Percentiles rank a stretch among this genome's conserved stretches.
phyloP scores from a whole-genome alignment of 106 monocot species.

The Acorus gramineus region DNA sequence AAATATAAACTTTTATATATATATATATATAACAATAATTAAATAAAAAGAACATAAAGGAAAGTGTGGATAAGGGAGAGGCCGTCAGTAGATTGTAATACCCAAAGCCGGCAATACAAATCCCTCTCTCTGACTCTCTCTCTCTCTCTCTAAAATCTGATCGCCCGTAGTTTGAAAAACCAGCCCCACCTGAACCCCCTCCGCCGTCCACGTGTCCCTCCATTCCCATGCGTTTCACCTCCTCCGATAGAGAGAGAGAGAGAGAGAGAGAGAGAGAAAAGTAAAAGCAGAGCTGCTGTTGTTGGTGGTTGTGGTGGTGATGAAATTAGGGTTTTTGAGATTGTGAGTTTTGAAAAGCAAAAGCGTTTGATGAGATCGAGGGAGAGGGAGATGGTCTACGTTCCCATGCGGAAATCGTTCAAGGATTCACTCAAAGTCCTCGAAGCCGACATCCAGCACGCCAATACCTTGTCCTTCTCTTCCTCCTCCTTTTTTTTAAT shows the following conservation, averaged over 20 bases:
- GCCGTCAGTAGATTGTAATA: too few relatives aligned
- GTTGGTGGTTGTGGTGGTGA: neutral
- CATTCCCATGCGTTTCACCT: neutral
- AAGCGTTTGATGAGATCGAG: neutral
- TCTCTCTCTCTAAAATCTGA: too few relatives aligned
- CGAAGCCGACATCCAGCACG: slow-evolving; percentile 93
- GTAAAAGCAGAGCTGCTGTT: neutral
- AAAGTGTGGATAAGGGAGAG: too few relatives aligned
- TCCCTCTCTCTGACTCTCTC: too few relatives aligned
- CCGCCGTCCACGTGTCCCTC: too few relatives aligned
- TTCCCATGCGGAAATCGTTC: slow-evolving; percentile 64
- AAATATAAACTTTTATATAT: too few relatives aligned
- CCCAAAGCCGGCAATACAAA: too few relatives aligned
- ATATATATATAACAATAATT: too few relatives aligned
- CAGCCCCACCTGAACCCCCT: too few relatives aligned
- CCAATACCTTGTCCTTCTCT: slow-evolving; percentile 54
- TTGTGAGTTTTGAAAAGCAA: neutral
- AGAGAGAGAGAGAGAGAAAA: neutral
- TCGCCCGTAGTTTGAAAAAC: too few relatives aligned
- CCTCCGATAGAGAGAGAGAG: slow-evolving; percentile 2
- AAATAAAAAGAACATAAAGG: too few relatives aligned
- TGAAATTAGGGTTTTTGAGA: neutral
- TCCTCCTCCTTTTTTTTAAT: neutral
- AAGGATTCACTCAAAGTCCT: slow-evolving; percentile 82
- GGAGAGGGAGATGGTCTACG: slow-evolving; percentile 15